Conservation (phyloP, 2,329 filamentous ascomycete species). For the Aspergillus pseudonomiae region DNA sequence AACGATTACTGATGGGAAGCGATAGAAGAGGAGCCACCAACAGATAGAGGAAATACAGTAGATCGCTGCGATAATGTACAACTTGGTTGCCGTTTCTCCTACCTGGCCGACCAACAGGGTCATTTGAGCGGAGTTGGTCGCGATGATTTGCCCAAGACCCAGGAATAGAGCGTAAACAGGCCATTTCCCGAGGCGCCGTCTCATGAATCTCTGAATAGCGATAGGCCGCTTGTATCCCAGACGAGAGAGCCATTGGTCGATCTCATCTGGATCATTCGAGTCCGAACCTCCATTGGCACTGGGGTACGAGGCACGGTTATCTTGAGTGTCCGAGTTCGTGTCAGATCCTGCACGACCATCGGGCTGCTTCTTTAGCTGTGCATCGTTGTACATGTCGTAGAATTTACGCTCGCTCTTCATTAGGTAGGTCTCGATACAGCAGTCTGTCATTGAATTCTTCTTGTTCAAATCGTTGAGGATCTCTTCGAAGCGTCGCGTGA, state of each 20-base stretch:
- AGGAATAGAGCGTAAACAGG: slow-evolving; percentile 65
- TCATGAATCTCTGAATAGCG: slow-evolving; percentile 58
- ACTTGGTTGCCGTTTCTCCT: slow-evolving; percentile 60
- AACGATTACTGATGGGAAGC: slow-evolving; percentile 58
- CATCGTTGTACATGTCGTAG: slow-evolving; percentile 62
- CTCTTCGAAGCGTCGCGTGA: slow-evolving; percentile 61
- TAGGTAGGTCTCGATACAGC: slow-evolving; percentile 68
- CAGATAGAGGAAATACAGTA: slow-evolving; percentile 61
- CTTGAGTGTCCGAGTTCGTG: not conserved
- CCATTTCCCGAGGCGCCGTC: slow-evolving; percentile 63
- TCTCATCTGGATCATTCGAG: slow-evolving; percentile 40
- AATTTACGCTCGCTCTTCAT: slow-evolving; percentile 68
- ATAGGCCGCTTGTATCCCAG: slow-evolving; percentile 59
- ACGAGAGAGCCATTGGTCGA: slow-evolving; percentile 59
- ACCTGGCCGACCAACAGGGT: slow-evolving; percentile 67
- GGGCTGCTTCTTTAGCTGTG: slow-evolving; percentile 53
- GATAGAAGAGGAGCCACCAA: slow-evolving; percentile 67
- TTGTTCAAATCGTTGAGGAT: slow-evolving; percentile 59
- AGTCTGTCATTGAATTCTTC: slow-evolving; percentile 58
- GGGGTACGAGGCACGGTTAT: slow-evolving; percentile 15
- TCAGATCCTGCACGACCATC: not conserved
- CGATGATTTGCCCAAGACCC: slow-evolving; percentile 64
- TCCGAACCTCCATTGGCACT: slow-evolving; percentile 29
- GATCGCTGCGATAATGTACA: slow-evolving; percentile 63
- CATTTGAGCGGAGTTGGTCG: slow-evolving; percentile 69